Conservation (phyloP, 495 filamentous ascomycete species). For the Hyphodiscus hymeniophilus region DNA sequence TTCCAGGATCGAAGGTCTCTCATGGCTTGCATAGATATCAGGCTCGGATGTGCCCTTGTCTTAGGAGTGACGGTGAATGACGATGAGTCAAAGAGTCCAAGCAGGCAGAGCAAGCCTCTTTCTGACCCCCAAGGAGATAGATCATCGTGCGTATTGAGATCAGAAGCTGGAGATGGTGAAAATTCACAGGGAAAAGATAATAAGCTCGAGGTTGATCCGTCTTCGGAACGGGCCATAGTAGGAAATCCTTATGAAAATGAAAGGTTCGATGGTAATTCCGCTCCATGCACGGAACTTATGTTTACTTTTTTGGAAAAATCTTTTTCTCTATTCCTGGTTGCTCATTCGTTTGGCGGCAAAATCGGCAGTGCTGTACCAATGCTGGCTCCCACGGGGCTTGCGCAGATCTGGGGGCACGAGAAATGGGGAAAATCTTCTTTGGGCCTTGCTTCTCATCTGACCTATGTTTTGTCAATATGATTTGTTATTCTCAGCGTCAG, state of each 20-base stretch:
- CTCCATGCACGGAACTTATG: not conserved
- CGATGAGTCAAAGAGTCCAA: not conserved
- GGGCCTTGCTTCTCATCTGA: slow-evolving; percentile 16
- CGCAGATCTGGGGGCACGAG: slow-evolving; percentile 16
- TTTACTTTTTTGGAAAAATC: slow-evolving; percentile 12
- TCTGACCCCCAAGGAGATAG: too few species aligned
- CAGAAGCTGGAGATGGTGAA: not conserved
- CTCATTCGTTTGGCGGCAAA: not conserved
- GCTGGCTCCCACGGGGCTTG: not conserved
- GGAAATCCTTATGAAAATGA: not conserved
- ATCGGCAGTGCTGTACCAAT: not conserved
- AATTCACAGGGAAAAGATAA: slow-evolving; percentile 1
- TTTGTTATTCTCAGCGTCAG: slow-evolving; percentile 13
- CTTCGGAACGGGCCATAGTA: slow-evolving; percentile 2
- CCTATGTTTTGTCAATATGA: slow-evolving; percentile 1
- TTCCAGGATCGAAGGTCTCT: too few species aligned
- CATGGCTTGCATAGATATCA: too few species aligned
- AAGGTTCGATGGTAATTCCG: not conserved
- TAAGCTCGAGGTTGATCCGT: slow-evolving; percentile 1
- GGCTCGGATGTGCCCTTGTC: too few species aligned
- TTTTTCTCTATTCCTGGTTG: not conserved
- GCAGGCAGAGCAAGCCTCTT: not conserved
- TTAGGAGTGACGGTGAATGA: too few species aligned
- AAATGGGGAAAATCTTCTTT: slow-evolving; percentile 17
- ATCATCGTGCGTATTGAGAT: not conserved